phyloP scores from a whole-genome alignment of 2,329 filamentous ascomycete species.

The Aspergillus pseudoglaucus region DNA sequence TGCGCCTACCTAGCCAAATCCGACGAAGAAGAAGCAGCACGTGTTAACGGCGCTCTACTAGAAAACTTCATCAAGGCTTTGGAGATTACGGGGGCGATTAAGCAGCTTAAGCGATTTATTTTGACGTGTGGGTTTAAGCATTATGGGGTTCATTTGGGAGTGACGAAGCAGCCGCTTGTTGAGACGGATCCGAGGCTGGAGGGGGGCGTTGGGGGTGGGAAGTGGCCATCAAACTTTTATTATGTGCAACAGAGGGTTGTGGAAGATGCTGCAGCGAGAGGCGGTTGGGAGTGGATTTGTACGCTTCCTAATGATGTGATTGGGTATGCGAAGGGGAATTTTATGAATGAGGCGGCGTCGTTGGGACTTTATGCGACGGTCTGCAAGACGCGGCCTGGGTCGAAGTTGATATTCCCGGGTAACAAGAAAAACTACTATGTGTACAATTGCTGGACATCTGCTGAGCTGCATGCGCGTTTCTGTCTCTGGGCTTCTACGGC shows the following conservation, averaged over 20 bases:
- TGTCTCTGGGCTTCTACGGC: conserved; percentile 31
- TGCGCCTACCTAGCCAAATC: conserved; percentile 37
- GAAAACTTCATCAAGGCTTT: conserved; percentile 45
- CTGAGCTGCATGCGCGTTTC: conserved; percentile 30
- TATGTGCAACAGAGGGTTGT: conserved; percentile 46
- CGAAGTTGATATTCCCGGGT: conserved; percentile 29
- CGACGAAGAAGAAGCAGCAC: conserved; percentile 28
- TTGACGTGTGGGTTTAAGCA: conserved; percentile 48
- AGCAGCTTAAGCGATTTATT: conserved; percentile 43
- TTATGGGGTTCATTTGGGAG: conserved; percentile 49
- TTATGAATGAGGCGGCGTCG: conserved; percentile 38
- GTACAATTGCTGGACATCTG: conserved; percentile 29
- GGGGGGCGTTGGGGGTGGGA: conserved; percentile 10
- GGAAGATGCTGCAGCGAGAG: conserved; percentile 20
- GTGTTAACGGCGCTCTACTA: conserved; percentile 40
- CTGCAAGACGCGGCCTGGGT: conserved; percentile 23
- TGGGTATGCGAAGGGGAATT: conserved; percentile 36
- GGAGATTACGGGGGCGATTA: conserved; percentile 35
- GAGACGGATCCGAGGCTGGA: conserved; percentile 44
- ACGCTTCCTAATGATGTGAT: conserved; percentile 44
- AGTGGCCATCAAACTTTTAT: conserved; percentile 46
- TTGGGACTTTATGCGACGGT: conserved; percentile 36
- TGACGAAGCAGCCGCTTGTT: conserved; percentile 42
- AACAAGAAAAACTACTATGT: conserved; percentile 26
- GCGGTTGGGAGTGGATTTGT: conserved; percentile 35